Conservation (phyloP, 768 basidiomycete genomes). For the Rhodotorula diobovata region DNA sequence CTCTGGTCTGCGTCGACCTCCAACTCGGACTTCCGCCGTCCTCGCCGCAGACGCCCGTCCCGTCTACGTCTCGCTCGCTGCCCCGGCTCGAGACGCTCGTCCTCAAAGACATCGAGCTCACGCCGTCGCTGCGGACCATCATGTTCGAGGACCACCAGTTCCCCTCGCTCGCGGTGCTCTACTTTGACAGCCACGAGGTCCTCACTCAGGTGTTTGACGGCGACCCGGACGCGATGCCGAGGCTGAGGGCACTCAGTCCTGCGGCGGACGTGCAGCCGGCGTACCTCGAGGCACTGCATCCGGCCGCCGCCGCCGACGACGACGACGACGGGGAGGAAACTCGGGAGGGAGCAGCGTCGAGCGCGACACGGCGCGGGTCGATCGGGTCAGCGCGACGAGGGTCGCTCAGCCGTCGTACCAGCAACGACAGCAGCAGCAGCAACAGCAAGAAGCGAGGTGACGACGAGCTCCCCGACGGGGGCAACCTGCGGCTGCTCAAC, state of each 20-base stretch:
- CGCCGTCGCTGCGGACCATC: neutral
- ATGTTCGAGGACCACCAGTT: neutral
- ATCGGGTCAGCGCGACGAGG: too few relatives aligned
- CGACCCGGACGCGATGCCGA: slow-evolving; percentile 1
- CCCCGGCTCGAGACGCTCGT: neutral
- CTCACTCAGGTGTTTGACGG: neutral
- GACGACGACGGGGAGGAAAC: neutral
- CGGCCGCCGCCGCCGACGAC: neutral
- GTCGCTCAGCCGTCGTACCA: too few relatives aligned
- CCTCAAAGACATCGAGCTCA: neutral
- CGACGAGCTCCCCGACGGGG: neutral
- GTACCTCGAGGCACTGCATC: neutral
- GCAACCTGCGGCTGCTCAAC: neutral
- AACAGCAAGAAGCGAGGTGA: too few relatives aligned
- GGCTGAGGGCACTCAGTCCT: neutral
- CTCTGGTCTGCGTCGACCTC: neutral
- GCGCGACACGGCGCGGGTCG: too few relatives aligned
- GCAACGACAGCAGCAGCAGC: too few relatives aligned
- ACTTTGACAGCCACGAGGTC: slow-evolving; percentile 3
- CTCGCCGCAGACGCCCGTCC: neutral
- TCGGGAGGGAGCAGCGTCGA: neutral
- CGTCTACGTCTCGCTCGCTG: neutral
- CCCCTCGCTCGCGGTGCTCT: neutral
- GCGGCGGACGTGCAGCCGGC: neutral
- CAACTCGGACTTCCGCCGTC: neutral